phyloP scores from a whole-genome alignment of 495 filamentous ascomycete genomes.

The Penicillium simplicissimum region DNA sequence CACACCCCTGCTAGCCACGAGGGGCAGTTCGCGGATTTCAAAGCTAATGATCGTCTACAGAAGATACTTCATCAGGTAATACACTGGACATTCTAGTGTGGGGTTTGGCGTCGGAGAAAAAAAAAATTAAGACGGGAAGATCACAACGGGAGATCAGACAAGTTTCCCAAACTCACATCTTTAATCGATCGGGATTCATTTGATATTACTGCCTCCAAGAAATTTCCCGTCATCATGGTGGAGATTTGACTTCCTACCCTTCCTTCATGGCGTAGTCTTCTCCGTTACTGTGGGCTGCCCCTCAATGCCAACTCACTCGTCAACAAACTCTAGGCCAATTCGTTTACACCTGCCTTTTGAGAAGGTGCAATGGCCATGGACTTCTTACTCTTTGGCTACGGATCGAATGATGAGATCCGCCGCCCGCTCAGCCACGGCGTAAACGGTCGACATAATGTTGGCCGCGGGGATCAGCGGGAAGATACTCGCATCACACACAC shows the following conservation, averaged over 20 bases:
- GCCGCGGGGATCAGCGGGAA: conserved; percentile 51
- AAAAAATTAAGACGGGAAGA: background rate
- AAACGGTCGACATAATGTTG: conserved; percentile 49
- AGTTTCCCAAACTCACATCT: too few relatives aligned
- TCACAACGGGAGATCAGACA: background rate
- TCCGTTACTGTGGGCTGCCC: background rate
- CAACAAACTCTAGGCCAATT: background rate
- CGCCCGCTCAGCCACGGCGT: conserved; percentile 56
- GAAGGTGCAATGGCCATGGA: background rate
- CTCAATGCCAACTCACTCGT: background rate
- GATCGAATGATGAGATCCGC: conserved; percentile 18
- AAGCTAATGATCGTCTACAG: background rate
- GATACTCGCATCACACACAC: conserved; percentile 50
- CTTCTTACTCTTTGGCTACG: background rate
- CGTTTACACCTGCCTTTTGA: background rate
- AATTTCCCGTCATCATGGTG: background rate
- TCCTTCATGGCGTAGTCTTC: background rate
- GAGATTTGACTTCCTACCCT: background rate
- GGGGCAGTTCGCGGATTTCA: background rate
- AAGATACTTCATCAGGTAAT: background rate
- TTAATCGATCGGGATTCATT: too few relatives aligned
- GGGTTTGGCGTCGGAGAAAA: background rate
- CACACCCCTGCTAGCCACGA: conserved; percentile 1
- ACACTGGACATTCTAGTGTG: background rate
- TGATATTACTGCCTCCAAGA: background rate